Percentiles rank a stretch among this genome's conserved stretches.
Conservation (phyloP, 1,284 basidiomycete species). For the Mrakiaceae sp. region DNA sequence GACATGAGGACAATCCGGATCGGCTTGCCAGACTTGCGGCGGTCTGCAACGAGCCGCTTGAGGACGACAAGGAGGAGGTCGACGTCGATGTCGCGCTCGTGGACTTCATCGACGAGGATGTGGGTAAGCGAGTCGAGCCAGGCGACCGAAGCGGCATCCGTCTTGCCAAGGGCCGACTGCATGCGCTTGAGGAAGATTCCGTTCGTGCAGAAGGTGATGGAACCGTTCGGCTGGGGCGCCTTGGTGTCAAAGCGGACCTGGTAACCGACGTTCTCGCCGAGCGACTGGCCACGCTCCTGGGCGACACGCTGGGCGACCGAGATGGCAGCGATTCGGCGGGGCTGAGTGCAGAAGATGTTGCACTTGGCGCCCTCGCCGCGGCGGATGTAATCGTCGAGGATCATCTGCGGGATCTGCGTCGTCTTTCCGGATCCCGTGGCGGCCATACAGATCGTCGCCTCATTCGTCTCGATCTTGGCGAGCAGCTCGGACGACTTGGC, state of each 20-base stretch:
- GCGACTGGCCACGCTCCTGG: slow-evolving; percentile 67
- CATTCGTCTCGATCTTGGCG: slow-evolving; percentile 60
- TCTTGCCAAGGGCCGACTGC: slow-evolving; percentile 57
- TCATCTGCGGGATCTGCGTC: slow-evolving; percentile 86
- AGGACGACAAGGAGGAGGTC: slow-evolving; percentile 85
- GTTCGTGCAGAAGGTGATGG: slow-evolving; percentile 85
- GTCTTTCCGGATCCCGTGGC: slow-evolving; percentile 94
- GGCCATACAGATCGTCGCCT: slow-evolving; percentile 88
- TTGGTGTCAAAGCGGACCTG: slow-evolving; percentile 85
- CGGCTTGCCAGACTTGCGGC: slow-evolving; percentile 54
- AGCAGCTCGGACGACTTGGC: slow-evolving; percentile 55
- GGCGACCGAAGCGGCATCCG: slow-evolving; percentile 27
- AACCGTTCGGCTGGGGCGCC: slow-evolving; percentile 66
- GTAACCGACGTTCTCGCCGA: slow-evolving; percentile 72
- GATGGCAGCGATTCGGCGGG: slow-evolving; percentile 82
- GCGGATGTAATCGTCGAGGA: slow-evolving; percentile 75
- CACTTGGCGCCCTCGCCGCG: slow-evolving; percentile 68
- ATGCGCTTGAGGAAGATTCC: slow-evolving; percentile 82
- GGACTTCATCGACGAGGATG: slow-evolving; percentile 89
- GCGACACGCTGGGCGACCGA: slow-evolving; percentile 88
- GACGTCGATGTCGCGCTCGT: slow-evolving; percentile 91
- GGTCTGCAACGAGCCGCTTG: slow-evolving; percentile 69
- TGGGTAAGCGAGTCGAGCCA: slow-evolving; percentile 76
- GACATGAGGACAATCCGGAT: slow-evolving; percentile 91
- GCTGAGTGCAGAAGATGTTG: slow-evolving; percentile 90